Conservation (phyloP, 768 basidiomycete genomes). For the Amanita exitialis region DNA sequence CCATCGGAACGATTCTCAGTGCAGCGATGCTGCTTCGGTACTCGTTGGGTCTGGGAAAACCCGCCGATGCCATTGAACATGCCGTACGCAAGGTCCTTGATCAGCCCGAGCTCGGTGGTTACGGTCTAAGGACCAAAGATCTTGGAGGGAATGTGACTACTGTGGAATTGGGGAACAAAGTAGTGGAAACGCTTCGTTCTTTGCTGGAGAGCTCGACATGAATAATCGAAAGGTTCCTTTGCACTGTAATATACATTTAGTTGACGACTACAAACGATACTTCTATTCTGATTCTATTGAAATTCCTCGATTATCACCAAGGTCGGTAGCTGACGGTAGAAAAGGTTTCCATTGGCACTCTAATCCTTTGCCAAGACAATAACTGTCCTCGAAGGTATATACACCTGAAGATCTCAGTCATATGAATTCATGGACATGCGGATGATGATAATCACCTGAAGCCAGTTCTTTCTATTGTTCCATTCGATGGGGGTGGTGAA, state of each 20-base stretch:
- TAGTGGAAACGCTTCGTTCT: conserved; percentile 59
- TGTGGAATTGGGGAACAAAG: conserved; percentile 71
- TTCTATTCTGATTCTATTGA: neutral
- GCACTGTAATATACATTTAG: neutral
- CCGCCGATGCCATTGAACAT: conserved; percentile 77
- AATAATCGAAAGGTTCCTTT: neutral
- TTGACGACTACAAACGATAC: neutral
- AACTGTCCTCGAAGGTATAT: conserved; percentile 58
- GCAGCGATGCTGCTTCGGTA: conserved; percentile 91
- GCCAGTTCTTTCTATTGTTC: conserved; percentile 87
- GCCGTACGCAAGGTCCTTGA: conserved; percentile 92
- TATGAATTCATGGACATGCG: neutral
- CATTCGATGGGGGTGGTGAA: conserved; percentile 82
- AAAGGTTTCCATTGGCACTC: neutral
- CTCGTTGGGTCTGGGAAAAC: conserved; percentile 80
- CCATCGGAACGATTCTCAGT: conserved; percentile 90
- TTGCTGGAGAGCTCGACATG: conserved; percentile 29
- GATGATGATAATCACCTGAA: conserved; percentile 44
- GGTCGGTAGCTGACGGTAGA: neutral
- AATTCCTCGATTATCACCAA: neutral
- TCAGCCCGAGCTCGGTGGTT: conserved; percentile 52
- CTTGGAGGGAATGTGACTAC: conserved; percentile 75
- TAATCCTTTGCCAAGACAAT: conserved; percentile 47
- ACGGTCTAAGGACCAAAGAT: conserved; percentile 77
- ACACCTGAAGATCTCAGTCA: conserved; percentile 35